phyloP scores from a whole-genome alignment of 2,329 filamentous ascomycete species.

The Colletotrichum lindemuthianum region DNA sequence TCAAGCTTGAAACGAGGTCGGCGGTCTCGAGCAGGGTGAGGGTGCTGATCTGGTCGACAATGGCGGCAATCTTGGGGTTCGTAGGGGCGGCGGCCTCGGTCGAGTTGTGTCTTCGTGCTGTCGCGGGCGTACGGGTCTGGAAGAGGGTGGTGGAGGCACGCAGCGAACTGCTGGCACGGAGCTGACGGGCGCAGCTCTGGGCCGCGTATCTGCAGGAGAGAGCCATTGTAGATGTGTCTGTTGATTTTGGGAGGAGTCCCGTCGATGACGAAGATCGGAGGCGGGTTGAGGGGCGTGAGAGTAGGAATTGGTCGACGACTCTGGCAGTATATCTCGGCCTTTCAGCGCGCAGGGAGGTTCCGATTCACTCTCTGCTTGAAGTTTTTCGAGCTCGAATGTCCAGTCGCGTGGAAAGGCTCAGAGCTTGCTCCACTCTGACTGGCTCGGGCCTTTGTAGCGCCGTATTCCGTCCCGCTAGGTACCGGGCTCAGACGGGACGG shows the following conservation, averaged over 20 bases:
- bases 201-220: conserved; percentile 71
- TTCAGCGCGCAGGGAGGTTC: conserved; percentile 34
- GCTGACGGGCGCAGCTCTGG: conserved; percentile 71
- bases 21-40: conserved; percentile 98
- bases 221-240: conserved; percentile 60
- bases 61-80: conserved; percentile 92
- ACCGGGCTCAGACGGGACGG: too few species aligned
- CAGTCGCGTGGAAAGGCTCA: conserved; percentile 38
- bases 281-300: conserved; percentile 3
- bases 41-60: conserved; percentile 98
- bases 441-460: conserved; percentile 49
- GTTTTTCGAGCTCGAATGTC: conserved; percentile 52
- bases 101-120: conserved; percentile 85
- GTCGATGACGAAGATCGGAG: conserved; percentile 20
- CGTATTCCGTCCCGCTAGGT: conserved; percentile 43
- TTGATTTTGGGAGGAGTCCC: conserved; percentile 17
- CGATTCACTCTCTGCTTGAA: conserved; percentile 43
- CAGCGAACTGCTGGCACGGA: conserved; percentile 60
- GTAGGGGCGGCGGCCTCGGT: conserved; percentile 72
- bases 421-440: conserved; percentile 43
- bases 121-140: conserved; percentile 58
- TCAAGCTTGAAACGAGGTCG: conserved; percentile 92
- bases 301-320: conserved; percentile 28
- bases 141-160: conserved; percentile 57
- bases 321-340: conserved; percentile 13